Base-by-base conservation (phyloP, 352 stramenopile species). In the Phytopythium boreale region DNA sequence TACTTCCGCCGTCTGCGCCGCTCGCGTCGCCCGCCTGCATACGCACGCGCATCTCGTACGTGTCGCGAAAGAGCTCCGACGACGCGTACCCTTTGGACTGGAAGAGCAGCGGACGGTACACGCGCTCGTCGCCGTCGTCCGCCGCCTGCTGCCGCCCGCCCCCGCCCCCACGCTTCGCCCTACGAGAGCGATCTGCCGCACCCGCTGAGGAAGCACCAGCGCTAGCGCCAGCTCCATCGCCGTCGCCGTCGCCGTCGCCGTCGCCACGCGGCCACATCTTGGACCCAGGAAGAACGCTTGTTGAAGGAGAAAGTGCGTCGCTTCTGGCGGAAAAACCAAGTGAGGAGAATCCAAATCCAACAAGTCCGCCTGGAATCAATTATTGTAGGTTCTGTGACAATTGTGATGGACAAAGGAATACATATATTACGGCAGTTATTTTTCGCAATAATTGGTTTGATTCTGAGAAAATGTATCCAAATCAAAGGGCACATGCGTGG, bases 61-160 rank as follows among this genome's bases (percentile, higher is more conserved):
- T 80, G 69, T 95, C 87, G 24, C 78, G 80, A 65, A 84, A 92
- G 36, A 95, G 76, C 63, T 91, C 83, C 2, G 87, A 95, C 9
- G 82, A 92, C 60, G 84, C 82, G 53, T 95, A 95, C 11, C 82
- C 87, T 27, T 74, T 87, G 26, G 86, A 90, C 24, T 89, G 68
- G 72, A 95, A 95, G 34, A 95, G 71, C 53, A 95, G 66, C 22
- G 86, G 86, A 1, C 84, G 82, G 34, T 95, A 91, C n/a, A 95
- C 83, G 43, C 71, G 61, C 46, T 89, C 75, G 29, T 67, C 68
- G 2, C 76, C 70, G 1, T 61, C 67, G 20, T 37, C 22, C 27
- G 61, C 43, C 57, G 64, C 64, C 19, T 60, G 59, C 26, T n/a
- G 20, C n/a, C 46, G 56, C 31, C 27, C 31, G 44, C 5, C 36